Conservation (phyloP, 176 grass and related monocot genomes). For the Tuctoria greenei region DNA sequence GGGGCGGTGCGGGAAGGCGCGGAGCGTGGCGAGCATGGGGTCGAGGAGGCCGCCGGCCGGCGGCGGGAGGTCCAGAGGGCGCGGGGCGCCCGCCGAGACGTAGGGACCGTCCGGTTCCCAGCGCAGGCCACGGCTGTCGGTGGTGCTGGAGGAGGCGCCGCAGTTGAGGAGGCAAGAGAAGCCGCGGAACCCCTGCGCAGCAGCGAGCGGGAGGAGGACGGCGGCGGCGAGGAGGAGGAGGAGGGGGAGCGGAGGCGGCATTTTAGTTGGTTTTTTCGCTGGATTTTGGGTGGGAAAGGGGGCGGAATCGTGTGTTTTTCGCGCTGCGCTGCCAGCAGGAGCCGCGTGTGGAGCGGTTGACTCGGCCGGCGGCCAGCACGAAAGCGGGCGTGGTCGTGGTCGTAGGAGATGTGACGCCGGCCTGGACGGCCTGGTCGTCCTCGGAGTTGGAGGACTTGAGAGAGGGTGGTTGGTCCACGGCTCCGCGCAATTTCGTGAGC, state of each 20-base stretch:
- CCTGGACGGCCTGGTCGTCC: neutral
- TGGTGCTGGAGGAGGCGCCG: slow-evolving; percentile 30
- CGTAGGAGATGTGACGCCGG: slow-evolving; percentile 24
- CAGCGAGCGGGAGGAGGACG: slow-evolving; percentile 31
- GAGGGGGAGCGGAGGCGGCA: slow-evolving; percentile 18
- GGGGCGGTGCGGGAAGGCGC: slow-evolving; percentile 49
- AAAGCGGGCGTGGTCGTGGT: slow-evolving; percentile 16
- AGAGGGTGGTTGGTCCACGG: neutral
- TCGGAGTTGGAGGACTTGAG: neutral
- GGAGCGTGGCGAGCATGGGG: slow-evolving; percentile 66
- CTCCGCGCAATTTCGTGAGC: neutral
- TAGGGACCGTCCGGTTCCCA: slow-evolving; percentile 54
- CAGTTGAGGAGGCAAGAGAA: slow-evolving; percentile 70
- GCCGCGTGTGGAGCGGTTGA: slow-evolving; percentile 7
- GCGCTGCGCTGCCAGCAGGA: neutral
- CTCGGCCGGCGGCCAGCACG: slow-evolving; percentile 22
- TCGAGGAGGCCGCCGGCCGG: slow-evolving; percentile 35
- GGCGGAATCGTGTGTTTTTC: slow-evolving; percentile 5
- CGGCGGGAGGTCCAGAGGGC: slow-evolving; percentile 23
- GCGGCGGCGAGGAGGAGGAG: slow-evolving; percentile 4
- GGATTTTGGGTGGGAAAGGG: slow-evolving; percentile 24
- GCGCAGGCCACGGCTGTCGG: slow-evolving; percentile 43
- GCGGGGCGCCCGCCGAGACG: slow-evolving; percentile 47
- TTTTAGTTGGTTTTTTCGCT: slow-evolving; percentile 26
- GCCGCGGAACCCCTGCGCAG: slow-evolving; percentile 37